Base-by-base conservation (phyloP, 352 stramenopile genomes). In the Phytophthora europaea region DNA sequence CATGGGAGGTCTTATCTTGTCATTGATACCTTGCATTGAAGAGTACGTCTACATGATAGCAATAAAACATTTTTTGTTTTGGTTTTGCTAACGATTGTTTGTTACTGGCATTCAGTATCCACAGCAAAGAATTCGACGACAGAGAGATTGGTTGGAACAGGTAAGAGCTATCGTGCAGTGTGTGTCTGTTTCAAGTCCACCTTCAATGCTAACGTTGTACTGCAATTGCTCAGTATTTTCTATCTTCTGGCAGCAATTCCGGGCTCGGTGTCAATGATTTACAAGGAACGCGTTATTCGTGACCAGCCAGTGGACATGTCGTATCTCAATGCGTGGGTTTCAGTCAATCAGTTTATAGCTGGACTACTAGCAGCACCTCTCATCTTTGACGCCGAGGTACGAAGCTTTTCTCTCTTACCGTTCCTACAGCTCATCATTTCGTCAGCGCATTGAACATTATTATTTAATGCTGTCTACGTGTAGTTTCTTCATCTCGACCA, bases 261-360 rank as follows among this genome's bases (percentile, higher is more conserved):
- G 9, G 89, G 87, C 3, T 79, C 90, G 0, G 47, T 95, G n/a
- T 96, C 89, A 12, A 94, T 95, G 83, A 70, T 96, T 45, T 97
- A 97, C 75, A 97, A 97, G 57, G 90, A 97, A 61, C 85, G 80
- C 10, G 71, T 85, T 13, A 94, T 97, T 68, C 84, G 86, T 28
- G 80, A 93, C 53, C 88, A 94, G 55, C 90, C 90, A 33, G 93
- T 97, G 84, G 87, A 97, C 63, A 93, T 95, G 78, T 83, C 89
- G 36, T 97, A 97, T 61, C 73, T 97, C 26, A 97, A 97, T 47
- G 89, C 90, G 0, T 97, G 90, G 90, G 89, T 97, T 22, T 84
- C 88, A 1, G 84, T 96, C 4, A 94, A 94, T 65, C 89, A 97
- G 59, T 96, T 97, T 62, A 83, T 97, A 59, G 86, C 80, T 16